A percentile compares a stretch with the other conserved stretches of the same genome.
Evolutionary conservation across 306 rosid genomes (phyloP).

Genomic region (Lagenaria siceraria): DNA sequence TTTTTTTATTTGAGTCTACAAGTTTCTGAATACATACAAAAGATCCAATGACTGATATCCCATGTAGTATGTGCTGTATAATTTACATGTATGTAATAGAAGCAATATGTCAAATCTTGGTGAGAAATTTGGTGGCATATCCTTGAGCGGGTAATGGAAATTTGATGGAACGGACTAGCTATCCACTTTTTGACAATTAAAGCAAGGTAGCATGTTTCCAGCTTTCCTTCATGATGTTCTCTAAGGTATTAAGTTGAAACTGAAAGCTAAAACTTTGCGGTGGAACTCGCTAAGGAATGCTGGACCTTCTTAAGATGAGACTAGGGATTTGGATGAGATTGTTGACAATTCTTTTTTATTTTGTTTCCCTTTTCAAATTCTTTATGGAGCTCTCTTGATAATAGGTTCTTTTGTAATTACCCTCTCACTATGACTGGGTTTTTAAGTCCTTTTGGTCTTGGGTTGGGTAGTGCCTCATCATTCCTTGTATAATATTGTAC

Average conservation of each 20-base stretch:
- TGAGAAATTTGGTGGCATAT: neutral
- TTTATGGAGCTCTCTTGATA: neutral
- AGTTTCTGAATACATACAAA: neutral
- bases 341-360: neutral
- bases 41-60: neutral
- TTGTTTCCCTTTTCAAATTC: too few species aligned
- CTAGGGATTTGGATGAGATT: neutral
- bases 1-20: neutral
- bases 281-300: neutral
- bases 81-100: neutral
- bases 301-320: neutral
- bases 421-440: neutral
- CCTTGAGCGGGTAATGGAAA: neutral
- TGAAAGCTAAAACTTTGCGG: neutral
- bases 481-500: too few species aligned
- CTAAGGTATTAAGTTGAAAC: neutral
- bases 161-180: neutral
- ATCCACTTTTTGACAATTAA: neutral
- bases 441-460: neutral
- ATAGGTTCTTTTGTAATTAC: neutral
- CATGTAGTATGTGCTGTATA: neutral
- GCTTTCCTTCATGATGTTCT: neutral
- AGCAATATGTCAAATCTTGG: neutral
- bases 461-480: neutral
- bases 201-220: neutral